Base-by-base conservation (phyloP, 2,329 filamentous ascomycete species). In the Arthrobotrys sphaeroides region DNA sequence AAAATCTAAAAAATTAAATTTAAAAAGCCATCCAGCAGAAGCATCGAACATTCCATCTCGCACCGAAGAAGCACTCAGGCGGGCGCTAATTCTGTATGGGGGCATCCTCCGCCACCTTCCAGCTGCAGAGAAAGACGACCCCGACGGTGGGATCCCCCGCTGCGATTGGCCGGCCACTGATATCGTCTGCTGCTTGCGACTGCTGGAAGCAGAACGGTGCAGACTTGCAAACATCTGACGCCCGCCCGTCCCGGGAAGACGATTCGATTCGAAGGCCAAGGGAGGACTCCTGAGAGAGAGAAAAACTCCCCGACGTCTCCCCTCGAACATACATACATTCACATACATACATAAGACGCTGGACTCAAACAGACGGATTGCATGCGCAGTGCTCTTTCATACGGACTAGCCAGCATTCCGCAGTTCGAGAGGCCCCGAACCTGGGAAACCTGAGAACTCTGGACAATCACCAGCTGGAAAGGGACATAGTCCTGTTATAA, bases 161-260 rank as follows among this genome's bases (percentile, higher is more conserved):
- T 74, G 70, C 70, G 62, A 74, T 74, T 74, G 70, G 70, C 28
- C 62, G 43, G 43, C 26, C 40, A 51, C 60, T 49, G 42, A 45
- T 51, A 49, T 49, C 47, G 20, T 45, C 31, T 57, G 47, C 43
- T 73, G 69, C 60, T 66, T 74, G 55, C 62, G 62, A 64, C 61
- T 74, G 68, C 70, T 74, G 62, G 70, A 74, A 74, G 70, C 45
- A 74, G 62, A 62, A 66, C 42, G 40, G 31, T 59, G 70, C 70
- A 68, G 70, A 45, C 24, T 55, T 40, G 53, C 53, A 60, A 47
- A 62, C 62, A 53, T 45, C 62, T 61, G 64, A 73, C 69, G 70
- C 62, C 70, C 70, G 57, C 42, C 53, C 51, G 42, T 67, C 61
- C 45, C 42, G 67, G 69, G 69, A 72, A 72, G 64, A 68, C 36